phyloP scores from a whole-genome alignment of 2,329 filamentous ascomycete genomes.

The Hypoxylon sp. region DNA sequence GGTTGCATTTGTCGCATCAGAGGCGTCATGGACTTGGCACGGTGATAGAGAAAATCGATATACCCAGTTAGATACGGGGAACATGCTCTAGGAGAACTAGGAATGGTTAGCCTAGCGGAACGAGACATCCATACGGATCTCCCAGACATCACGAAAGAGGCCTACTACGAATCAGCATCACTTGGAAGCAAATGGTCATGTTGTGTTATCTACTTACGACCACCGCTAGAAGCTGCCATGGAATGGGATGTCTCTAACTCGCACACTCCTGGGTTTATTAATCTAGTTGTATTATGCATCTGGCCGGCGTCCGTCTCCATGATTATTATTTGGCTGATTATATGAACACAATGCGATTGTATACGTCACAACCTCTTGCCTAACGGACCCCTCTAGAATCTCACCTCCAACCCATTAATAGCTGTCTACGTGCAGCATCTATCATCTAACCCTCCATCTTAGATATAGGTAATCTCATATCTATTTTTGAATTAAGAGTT shows the following conservation, averaged over 20 bases:
- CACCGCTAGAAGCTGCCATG: not conserved
- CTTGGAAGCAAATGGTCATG: not conserved
- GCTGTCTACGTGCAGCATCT: not conserved
- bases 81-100: not conserved
- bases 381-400: not conserved
- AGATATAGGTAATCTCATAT: not conserved
- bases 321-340: not conserved
- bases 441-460: not conserved
- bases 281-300: not conserved
- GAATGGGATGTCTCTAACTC: not conserved
- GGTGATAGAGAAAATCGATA: constrained; percentile 37
- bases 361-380: not conserved
- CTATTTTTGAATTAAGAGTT: not conserved
- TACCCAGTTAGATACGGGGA: constrained; percentile 19
- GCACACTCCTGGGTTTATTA: constrained; percentile 4
- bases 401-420: not conserved
- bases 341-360: not conserved
- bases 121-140: not conserved
- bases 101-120: not conserved
- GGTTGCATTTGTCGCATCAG: constrained; percentile 6
- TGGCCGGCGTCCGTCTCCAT: not conserved
- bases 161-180: not conserved
- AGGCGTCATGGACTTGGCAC: constrained; percentile 29
- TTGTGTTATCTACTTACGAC: not conserved
- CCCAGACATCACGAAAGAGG: not conserved